Percentiles rank a stretch among this genome's conserved stretches.
Evolutionary conservation across 257 asterid genomes (phyloP).

Genomic region (Solanum clarkiae): DNA sequence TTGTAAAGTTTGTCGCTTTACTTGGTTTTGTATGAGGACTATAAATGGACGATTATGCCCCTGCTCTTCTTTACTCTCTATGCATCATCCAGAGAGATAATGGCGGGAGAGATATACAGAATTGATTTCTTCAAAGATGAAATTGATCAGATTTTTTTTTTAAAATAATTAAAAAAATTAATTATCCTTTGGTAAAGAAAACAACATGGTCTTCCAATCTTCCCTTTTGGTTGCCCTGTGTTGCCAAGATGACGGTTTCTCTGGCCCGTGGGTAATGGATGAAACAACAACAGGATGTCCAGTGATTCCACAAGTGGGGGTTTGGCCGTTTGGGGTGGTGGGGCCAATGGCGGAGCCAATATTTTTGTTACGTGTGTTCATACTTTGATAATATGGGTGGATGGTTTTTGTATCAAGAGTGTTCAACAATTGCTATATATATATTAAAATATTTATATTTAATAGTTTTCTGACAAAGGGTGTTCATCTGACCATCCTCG

Average conservation of each 20-base stretch:
- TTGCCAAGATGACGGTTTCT: background rate
- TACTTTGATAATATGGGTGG: too few species aligned
- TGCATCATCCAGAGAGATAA: background rate
- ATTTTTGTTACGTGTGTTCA: too few species aligned
- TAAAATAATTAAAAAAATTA: background rate
- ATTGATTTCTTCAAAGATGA: background rate
- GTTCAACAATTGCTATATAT: too few species aligned
- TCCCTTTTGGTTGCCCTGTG: background rate
- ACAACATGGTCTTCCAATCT: background rate
- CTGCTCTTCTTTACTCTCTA: background rate
- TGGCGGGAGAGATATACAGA: background rate
- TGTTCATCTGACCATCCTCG: too few species aligned
- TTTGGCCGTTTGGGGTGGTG: too few species aligned
- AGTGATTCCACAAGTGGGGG: too few species aligned
- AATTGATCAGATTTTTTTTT: background rate
- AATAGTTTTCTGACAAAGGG: too few species aligned
- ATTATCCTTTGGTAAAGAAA: background rate
- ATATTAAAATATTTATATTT: too few species aligned
- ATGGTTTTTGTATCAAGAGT: too few species aligned
- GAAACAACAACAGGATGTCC: too few species aligned
- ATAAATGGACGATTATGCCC: constrained; percentile 17
- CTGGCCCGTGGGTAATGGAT: too few species aligned
- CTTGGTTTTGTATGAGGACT: constrained; percentile 8
- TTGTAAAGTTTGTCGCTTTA: background rate
- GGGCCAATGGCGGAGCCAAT: too few species aligned